These are phyloP conservation scores for Heracleum sosnowskyi DNA, from an alignment of 129 eudicot genomes.

Conservation along the genomic window DNA sequence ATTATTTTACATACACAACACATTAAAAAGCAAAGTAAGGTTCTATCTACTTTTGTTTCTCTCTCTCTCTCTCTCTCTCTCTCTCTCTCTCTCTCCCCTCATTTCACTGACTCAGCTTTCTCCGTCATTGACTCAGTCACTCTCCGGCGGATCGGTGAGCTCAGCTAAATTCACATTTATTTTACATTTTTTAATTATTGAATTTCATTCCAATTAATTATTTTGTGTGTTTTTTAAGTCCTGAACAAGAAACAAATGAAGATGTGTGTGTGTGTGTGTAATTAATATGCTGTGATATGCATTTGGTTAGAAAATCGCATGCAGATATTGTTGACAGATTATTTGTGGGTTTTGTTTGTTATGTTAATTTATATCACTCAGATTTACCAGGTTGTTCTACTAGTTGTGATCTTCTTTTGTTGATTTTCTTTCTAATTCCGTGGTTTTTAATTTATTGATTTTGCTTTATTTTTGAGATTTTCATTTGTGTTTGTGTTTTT, in stretches of 20 bases:
- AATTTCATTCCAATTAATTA: background rate
- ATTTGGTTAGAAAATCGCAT: constrained; percentile 26
- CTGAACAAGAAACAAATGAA: background rate
- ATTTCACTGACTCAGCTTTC: constrained; percentile 30
- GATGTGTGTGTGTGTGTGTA: background rate
- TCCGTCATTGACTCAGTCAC: constrained; percentile 28
- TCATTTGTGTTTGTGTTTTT: background rate
- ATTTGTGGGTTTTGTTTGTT: constrained; percentile 18
- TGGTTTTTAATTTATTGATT: background rate
- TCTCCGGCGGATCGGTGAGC: constrained; percentile 59
- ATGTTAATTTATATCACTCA: constrained; percentile 7
- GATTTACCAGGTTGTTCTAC: constrained; percentile 20
- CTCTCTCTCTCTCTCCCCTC: constrained; percentile 9
- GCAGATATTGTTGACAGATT: constrained; percentile 20
- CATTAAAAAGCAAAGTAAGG: background rate
- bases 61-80: constrained; percentile 12
- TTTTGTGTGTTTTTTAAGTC: constrained; percentile 12
- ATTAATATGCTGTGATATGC: constrained; percentile 23
- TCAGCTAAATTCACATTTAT: constrained; percentile 21
- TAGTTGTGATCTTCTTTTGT: constrained; percentile 7
- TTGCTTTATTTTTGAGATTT: constrained; percentile 4
- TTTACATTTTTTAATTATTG: background rate
- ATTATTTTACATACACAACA: background rate
- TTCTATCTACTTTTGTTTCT: constrained; percentile 11
- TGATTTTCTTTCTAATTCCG: constrained; percentile 14